Percentiles rank a stretch among this genome's conserved stretches.
Evolutionary conservation across 345 rosid genomes (phyloP).

Genomic region (Euphorbia tirucalli): DNA sequence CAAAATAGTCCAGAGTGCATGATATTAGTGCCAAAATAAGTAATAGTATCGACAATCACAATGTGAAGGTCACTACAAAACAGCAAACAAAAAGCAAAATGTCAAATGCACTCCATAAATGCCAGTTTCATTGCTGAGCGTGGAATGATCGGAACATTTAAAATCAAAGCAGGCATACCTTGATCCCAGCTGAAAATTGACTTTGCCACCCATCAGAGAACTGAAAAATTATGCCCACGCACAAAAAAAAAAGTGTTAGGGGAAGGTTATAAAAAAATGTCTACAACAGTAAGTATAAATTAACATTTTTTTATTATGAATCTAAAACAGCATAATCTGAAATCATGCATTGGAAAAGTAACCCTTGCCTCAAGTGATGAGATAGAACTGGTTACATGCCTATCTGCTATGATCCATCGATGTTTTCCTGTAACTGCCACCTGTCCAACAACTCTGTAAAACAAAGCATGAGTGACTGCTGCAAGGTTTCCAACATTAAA

Average conservation of each 20-base stretch:
- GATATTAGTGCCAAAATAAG: no score
- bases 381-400: constrained; percentile 36
- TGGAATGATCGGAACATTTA: neutral
- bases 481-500: neutral
- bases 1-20: neutral
- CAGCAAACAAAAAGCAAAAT: neutral
- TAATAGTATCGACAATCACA: neutral
- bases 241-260: constrained; percentile 1
- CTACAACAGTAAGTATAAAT: neutral
- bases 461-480: constrained; percentile 16
- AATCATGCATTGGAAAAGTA: constrained; percentile 1
- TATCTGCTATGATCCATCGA: constrained; percentile 69
- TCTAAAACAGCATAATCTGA: neutral
- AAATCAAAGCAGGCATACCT: constrained; percentile 44
- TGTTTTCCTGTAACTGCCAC: constrained; percentile 77
- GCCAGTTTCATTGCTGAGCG: neutral
- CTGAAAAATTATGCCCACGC: constrained; percentile 41
- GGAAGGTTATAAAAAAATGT: neutral
- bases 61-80: neutral
- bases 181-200: constrained; percentile 75
- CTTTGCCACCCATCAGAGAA: constrained; percentile 73
- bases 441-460: constrained; percentile 76
- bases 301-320: neutral
- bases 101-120: neutral
- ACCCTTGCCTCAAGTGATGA: constrained; percentile 58